phyloP scores from a whole-genome alignment of 2,329 filamentous ascomycete genomes.

The Monosporascus sp. region DNA sequence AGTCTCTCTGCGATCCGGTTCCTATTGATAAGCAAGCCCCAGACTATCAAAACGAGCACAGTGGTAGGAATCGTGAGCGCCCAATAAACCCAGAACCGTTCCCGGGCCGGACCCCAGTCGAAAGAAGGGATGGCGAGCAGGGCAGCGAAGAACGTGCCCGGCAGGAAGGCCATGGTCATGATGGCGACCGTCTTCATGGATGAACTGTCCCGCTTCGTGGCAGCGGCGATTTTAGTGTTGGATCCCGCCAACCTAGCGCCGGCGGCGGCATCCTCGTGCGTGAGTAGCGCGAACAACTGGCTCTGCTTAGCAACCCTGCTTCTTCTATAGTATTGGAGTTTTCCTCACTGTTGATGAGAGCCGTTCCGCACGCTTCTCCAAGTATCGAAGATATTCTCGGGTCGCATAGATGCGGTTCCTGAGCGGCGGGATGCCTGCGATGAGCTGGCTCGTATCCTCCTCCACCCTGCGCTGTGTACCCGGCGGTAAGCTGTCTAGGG shows the following conservation, averaged over 20 bases:
- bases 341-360: background rate
- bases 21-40: background rate
- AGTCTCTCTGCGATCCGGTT: background rate
- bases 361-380: background rate
- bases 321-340: background rate
- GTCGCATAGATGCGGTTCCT: background rate
- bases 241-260: background rate
- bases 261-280: constrained; percentile 1
- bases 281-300: background rate
- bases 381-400: background rate
- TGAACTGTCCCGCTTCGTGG: background rate
- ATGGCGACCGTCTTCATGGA: constrained; percentile 28
- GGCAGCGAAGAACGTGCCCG: constrained; percentile 25
- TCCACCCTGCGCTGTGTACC: background rate
- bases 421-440: background rate
- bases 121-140: constrained; percentile 4
- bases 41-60: background rate
- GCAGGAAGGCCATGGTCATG: constrained; percentile 29
- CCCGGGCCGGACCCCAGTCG: background rate
- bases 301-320: background rate
- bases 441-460: background rate
- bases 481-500: background rate
- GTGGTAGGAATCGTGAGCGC: background rate
- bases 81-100: background rate
- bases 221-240: background rate